A percentile compares a stretch with the other conserved stretches of the same genome.
These are phyloP conservation scores for Candida albicans DNA, from an alignment of 1,139 yeast genomes.

Conservation along the genomic window DNA sequence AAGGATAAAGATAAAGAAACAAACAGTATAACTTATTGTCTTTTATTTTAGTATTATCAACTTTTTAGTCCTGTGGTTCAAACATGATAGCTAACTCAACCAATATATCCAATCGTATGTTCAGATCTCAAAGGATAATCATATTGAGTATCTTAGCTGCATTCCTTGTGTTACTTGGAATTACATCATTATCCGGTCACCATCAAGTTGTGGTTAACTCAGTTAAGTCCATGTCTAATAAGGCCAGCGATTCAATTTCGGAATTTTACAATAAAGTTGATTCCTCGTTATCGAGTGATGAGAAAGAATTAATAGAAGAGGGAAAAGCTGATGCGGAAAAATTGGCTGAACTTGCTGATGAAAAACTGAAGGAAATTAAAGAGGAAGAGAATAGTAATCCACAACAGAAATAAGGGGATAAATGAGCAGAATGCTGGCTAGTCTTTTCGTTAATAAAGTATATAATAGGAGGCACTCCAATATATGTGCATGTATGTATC, in stretches of 20 bases:
- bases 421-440: not conserved
- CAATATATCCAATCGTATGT: slow-evolving; percentile 28
- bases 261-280: slow-evolving; percentile 10
- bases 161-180: slow-evolving; percentile 24
- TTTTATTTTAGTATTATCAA: too few relatives aligned
- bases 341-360: slow-evolving; percentile 10
- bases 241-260: slow-evolving; percentile 19
- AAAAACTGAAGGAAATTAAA: slow-evolving; percentile 5
- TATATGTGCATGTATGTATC: not conserved
- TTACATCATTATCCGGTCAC: slow-evolving; percentile 26
- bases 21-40: too few relatives aligned
- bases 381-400: not conserved
- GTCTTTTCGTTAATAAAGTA: not conserved
- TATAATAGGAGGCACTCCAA: not conserved
- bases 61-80: too few relatives aligned
- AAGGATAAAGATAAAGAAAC: too few relatives aligned
- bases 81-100: slow-evolving; percentile 31
- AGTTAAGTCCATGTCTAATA: slow-evolving; percentile 14
- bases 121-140: slow-evolving; percentile 30
- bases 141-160: slow-evolving; percentile 21
- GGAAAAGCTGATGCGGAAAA: slow-evolving; percentile 14
- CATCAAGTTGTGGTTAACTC: slow-evolving; percentile 16
- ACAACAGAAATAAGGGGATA: slow-evolving; percentile 4
- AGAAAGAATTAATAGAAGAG: slow-evolving; percentile 13
- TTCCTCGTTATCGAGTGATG: slow-evolving; percentile 8